phyloP scores from a whole-genome alignment of 2,329 filamentous ascomycete genomes.

The Penicillium freii region DNA sequence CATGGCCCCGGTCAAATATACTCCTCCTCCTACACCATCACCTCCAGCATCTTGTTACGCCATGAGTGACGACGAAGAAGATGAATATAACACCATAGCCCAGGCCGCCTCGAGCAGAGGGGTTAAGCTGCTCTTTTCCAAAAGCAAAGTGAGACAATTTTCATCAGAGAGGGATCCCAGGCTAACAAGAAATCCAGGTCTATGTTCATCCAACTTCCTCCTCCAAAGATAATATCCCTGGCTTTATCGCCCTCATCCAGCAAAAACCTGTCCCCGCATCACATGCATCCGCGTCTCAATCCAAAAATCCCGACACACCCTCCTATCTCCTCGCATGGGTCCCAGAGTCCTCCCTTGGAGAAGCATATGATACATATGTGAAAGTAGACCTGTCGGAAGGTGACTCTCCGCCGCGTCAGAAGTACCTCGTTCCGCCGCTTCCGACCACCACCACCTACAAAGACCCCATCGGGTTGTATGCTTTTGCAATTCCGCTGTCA shows the following conservation, averaged over 20 bases:
- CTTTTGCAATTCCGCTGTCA: constrained; percentile 86
- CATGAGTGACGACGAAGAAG: constrained; percentile 93
- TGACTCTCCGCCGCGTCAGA: constrained; percentile 77
- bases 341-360: constrained; percentile 82
- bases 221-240: constrained; percentile 90
- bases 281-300: constrained; percentile 41
- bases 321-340: constrained; percentile 90
- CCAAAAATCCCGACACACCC: constrained; percentile 53
- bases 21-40: constrained; percentile 56
- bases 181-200: constrained; percentile 56
- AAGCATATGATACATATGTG: constrained; percentile 83
- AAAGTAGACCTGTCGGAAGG: constrained; percentile 88
- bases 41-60: constrained; percentile 90
- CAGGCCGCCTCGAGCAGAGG: constrained; percentile 73
- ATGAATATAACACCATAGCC: constrained; percentile 89
- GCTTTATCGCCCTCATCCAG: constrained; percentile 89
- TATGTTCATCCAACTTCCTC: constrained; percentile 94
- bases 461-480: constrained; percentile 71
- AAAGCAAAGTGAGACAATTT: constrained; percentile 73
- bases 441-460: constrained; percentile 78
- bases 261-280: constrained; percentile 62
- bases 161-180: not conserved
- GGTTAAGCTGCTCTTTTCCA: constrained; percentile 91
- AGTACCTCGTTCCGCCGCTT: constrained; percentile 86
- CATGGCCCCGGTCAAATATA: constrained; percentile 36